Conservation (phyloP, 768 basidiomycete genomes). For the Suillus alpinus region DNA sequence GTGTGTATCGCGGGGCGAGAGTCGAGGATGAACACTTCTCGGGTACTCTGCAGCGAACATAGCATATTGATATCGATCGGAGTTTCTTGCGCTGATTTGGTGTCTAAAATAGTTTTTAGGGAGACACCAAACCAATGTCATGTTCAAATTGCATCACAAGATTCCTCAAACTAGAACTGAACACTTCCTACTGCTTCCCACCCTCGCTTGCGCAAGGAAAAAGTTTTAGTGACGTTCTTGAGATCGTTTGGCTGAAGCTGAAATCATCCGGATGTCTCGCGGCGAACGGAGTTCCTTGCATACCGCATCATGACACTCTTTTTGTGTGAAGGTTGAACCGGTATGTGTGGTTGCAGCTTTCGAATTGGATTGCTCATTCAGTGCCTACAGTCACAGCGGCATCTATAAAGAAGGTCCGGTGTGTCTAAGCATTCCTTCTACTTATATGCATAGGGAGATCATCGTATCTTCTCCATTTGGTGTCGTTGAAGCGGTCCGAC, state of each 20-base stretch:
- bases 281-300: not conserved
- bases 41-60: not conserved
- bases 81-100: not conserved
- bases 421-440: not conserved
- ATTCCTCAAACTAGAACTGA: not conserved
- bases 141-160: not conserved
- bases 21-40: not conserved
- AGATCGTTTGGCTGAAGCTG: not conserved
- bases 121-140: not conserved
- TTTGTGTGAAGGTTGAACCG: not conserved
- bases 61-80: not conserved
- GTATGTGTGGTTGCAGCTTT: not conserved
- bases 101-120: not conserved
- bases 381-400: not conserved
- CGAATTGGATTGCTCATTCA: not conserved
- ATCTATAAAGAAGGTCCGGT: not conserved
- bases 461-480: not conserved
- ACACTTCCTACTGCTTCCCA: not conserved
- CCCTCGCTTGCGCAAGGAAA: not conserved
- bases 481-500: not conserved
- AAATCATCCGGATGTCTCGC: not conserved
- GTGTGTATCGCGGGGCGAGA: no score
- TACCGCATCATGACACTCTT: not conserved
- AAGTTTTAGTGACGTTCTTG: not conserved
- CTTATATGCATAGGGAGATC: not conserved